A percentile compares a stretch with the other conserved stretches of the same genome.
Conservation (phyloP, 345 rosid species). For the Physaria fendleri region DNA sequence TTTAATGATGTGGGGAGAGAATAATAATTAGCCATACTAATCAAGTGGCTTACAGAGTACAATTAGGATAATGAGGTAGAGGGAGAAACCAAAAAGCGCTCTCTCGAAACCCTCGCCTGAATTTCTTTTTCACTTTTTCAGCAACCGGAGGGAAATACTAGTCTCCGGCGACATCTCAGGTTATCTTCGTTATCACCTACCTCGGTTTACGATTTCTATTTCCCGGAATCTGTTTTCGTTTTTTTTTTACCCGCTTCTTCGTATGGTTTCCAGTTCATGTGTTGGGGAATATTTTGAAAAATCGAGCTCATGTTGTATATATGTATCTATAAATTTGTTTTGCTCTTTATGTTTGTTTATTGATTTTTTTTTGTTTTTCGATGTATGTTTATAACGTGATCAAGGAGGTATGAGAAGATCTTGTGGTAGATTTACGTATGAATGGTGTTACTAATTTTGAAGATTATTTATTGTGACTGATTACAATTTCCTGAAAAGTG, state of each 20-base stretch:
- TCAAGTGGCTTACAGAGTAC: not conserved
- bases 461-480: not conserved
- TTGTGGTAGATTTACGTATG: not conserved
- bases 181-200: not conserved
- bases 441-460: not conserved
- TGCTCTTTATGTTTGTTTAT: not conserved
- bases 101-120: constrained; percentile 1
- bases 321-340: too few relatives aligned
- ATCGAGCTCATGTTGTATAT: not conserved
- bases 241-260: not conserved
- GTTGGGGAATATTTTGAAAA: not conserved
- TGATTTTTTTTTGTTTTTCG: not conserved
- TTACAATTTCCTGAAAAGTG: not conserved
- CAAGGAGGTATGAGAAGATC: not conserved
- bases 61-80: not conserved
- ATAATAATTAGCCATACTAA: not conserved
- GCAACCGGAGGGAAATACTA: not conserved
- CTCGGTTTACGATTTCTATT: not conserved
- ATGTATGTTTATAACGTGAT: too few relatives aligned
- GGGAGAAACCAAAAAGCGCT: not conserved
- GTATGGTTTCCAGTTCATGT: not conserved
- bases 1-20: not conserved
- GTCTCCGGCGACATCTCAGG: constrained; percentile 6
- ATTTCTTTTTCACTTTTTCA: not conserved
- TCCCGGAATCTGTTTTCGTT: not conserved